phyloP scores from a whole-genome alignment of 768 basidiomycete genomes.

The Leucogyrophana mollusca region DNA sequence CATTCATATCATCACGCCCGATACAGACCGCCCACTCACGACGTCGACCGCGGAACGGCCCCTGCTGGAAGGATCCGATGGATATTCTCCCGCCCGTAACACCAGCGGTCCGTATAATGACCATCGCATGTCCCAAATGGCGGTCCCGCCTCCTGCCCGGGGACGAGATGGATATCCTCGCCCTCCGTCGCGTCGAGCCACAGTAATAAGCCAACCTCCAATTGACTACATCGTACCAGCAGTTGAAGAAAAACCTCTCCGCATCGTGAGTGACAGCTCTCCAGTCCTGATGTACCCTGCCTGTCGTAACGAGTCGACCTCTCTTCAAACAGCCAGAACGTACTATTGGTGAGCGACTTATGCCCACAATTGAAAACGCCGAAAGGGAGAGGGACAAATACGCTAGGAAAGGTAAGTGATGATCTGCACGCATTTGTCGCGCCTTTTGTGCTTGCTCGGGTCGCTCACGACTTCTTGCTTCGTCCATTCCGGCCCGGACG shows the following conservation, averaged over 20 bases:
- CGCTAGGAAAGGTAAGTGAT: slow-evolving; percentile 39
- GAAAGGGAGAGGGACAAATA: slow-evolving; percentile 44
- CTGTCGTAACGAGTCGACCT: too few relatives aligned
- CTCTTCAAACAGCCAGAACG: slow-evolving; percentile 22
- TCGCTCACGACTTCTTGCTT: slow-evolving; percentile 19
- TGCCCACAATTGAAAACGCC: slow-evolving; percentile 52
- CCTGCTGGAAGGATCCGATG: slow-evolving; percentile 10
- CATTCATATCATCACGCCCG: not conserved
- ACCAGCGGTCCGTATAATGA: slow-evolving; percentile 6
- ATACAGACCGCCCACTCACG: not conserved
- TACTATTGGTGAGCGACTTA: slow-evolving; percentile 51
- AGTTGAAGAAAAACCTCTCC: slow-evolving; percentile 12
- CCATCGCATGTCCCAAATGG: slow-evolving; percentile 1
- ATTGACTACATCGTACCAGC: slow-evolving; percentile 27
- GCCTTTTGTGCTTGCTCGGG: slow-evolving; percentile 11
- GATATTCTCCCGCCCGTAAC: not conserved
- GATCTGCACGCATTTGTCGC: not conserved
- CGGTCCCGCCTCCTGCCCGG: slow-evolving; percentile 6
- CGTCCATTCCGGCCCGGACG: too few relatives aligned
- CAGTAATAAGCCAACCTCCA: not conserved
- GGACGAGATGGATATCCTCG: slow-evolving; percentile 17
- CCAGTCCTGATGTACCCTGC: too few relatives aligned
- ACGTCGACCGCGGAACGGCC: slow-evolving; percentile 7
- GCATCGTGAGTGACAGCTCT: slow-evolving; percentile 10
- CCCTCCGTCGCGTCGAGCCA: slow-evolving; percentile 8